These are phyloP conservation scores for Lichtheimia ramosa DNA, from an alignment of 371 early-diverging fungal genomes.

Conservation along the genomic window DNA sequence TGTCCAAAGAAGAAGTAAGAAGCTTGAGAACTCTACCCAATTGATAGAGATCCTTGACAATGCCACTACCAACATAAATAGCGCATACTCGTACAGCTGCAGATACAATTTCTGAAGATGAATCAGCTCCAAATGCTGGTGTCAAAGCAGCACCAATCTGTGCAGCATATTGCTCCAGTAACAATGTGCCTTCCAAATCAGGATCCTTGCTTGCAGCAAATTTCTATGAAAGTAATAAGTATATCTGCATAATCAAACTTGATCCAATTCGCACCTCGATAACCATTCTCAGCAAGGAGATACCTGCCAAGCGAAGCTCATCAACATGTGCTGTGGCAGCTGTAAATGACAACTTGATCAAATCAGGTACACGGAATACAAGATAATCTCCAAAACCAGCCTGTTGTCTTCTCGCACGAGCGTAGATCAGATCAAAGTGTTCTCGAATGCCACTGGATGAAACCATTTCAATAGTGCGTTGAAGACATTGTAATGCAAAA, in stretches of 20 bases:
- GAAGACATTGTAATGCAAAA: conserved; percentile 79
- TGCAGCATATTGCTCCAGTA: conserved; percentile 89
- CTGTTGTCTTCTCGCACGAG: conserved; percentile 57
- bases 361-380: conserved; percentile 75
- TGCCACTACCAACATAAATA: conserved; percentile 82
- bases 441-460: conserved; percentile 58
- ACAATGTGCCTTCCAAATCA: conserved; percentile 75
- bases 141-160: conserved; percentile 89
- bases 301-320: conserved; percentile 79
- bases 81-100: conserved; percentile 84
- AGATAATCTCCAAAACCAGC: conserved; percentile 69
- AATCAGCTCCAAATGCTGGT: conserved; percentile 81
- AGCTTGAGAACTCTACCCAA: conserved; percentile 75
- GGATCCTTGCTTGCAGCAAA: conserved; percentile 74
- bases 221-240: conserved; percentile 26
- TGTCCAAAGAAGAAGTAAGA: conserved; percentile 69
- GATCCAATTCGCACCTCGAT: conserved; percentile 50
- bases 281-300: conserved; percentile 69
- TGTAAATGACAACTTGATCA: conserved; percentile 84
- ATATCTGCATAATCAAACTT: not conserved
- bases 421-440: conserved; percentile 71
- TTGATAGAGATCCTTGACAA: conserved; percentile 76
- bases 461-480: conserved; percentile 64
- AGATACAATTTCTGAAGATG: conserved; percentile 76
- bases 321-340: conserved; percentile 83